These are phyloP conservation scores for Trichoderma sp. DNA, from an alignment of 2,329 filamentous ascomycete genomes.

Conservation along the genomic window DNA sequence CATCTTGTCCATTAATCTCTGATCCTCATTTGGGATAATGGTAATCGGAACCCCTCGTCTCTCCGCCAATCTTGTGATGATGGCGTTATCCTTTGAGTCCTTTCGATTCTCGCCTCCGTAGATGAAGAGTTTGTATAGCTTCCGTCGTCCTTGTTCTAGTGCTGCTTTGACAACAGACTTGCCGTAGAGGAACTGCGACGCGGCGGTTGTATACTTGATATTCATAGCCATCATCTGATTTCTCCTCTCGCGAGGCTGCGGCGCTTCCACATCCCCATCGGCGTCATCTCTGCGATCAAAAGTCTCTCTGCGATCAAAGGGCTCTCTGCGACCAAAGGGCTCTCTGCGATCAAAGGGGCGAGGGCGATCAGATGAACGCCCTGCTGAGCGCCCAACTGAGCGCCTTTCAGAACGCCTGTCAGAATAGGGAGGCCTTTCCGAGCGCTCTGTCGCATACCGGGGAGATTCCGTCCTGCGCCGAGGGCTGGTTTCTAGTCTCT, in stretches of 20 bases:
- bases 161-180: constrained; percentile 77
- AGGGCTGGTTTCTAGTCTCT: neutral
- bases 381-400: neutral
- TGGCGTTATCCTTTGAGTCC: constrained; percentile 44
- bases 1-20: constrained; percentile 78
- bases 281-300: neutral
- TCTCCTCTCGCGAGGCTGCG: constrained; percentile 23
- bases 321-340: neutral
- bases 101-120: constrained; percentile 58
- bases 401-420: neutral
- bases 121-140: constrained; percentile 82
- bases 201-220: constrained; percentile 69
- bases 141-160: constrained; percentile 62
- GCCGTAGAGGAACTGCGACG: constrained; percentile 90
- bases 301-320: neutral
- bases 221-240: constrained; percentile 38
- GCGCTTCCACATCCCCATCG: constrained; percentile 12
- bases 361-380: neutral
- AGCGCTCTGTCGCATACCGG: neutral
- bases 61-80: constrained; percentile 46
- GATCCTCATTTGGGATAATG: constrained; percentile 57
- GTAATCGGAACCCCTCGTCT: constrained; percentile 52
- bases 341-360: neutral
- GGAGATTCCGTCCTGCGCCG: neutral
- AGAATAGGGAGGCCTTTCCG: neutral